These are phyloP conservation scores for Ramaria sp. DNA, from an alignment of 768 basidiomycete genomes.

Conservation along the genomic window DNA sequence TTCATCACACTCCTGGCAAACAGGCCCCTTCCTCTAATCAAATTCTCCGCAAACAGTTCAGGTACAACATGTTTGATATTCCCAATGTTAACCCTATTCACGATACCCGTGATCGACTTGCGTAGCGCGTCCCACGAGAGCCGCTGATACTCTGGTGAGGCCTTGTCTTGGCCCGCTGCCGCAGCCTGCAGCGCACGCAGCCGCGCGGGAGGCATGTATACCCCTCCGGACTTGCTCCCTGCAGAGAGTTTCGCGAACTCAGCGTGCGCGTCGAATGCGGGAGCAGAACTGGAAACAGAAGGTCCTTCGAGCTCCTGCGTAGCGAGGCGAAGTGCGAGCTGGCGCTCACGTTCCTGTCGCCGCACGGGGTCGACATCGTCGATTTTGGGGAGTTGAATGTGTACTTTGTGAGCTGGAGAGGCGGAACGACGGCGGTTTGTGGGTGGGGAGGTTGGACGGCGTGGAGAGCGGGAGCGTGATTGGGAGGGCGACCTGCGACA, in stretches of 20 bases:
- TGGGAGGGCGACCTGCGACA: neutral
- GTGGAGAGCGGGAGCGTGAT: conserved; percentile 16
- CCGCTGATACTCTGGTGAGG: conserved; percentile 82
- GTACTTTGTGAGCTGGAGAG: conserved; percentile 22
- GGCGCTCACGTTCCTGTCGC: conserved; percentile 65
- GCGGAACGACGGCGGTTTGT: conserved; percentile 19
- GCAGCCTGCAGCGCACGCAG: conserved; percentile 75
- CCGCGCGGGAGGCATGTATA: conserved; percentile 93
- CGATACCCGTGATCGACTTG: conserved; percentile 97
- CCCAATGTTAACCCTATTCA: conserved; percentile 94
- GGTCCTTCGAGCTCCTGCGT: conserved; percentile 42
- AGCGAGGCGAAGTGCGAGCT: conserved; percentile 60
- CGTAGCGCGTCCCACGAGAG: conserved; percentile 96
- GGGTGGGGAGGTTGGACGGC: conserved; percentile 22
- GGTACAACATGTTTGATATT: conserved; percentile 94
- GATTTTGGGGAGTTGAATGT: conserved; percentile 37
- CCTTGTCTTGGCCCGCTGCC: conserved; percentile 63
- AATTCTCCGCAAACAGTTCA: conserved; percentile 87
- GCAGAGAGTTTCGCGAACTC: conserved; percentile 83
- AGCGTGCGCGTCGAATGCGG: conserved; percentile 54
- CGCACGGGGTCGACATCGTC: conserved; percentile 70
- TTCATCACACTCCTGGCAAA: conserved; percentile 96
- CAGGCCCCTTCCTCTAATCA: conserved; percentile 85
- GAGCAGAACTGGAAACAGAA: conserved; percentile 20
- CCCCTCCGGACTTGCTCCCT: conserved; percentile 73